Percentiles rank a stretch among this genome's conserved stretches.
Conservation (phyloP, 495 filamentous ascomycete genomes). For the Poronia punctata region DNA sequence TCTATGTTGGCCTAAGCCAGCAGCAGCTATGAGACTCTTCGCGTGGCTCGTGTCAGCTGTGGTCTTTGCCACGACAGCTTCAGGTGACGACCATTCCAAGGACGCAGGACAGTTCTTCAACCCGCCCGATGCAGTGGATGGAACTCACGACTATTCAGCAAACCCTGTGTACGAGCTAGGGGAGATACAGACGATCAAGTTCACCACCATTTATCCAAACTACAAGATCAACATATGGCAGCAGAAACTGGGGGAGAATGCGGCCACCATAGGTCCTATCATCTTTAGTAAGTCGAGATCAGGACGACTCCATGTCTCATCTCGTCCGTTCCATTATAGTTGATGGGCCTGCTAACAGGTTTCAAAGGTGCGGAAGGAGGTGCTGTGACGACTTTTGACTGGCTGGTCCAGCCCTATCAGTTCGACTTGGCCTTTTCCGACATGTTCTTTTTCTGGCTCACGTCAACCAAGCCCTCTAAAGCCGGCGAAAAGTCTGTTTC, state of each 20-base stretch:
- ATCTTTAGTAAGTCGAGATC: constrained; percentile 11
- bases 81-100: no score
- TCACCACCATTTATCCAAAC: constrained; percentile 13
- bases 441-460: constrained; percentile 28
- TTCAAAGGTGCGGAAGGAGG: constrained; percentile 3
- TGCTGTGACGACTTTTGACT: constrained; percentile 20
- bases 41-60: not conserved
- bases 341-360: not conserved
- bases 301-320: no score
- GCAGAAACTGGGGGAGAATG: constrained; percentile 1
- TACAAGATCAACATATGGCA: constrained; percentile 20
- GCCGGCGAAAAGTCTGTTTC: constrained; percentile 5
- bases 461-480: not conserved
- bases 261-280: constrained; percentile 12
- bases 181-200: constrained; percentile 13
- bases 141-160: constrained; percentile 7
- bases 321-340: not conserved
- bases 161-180: constrained; percentile 15
- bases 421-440: constrained; percentile 21
- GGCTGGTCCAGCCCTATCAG: constrained; percentile 24
- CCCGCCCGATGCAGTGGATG: constrained; percentile 4
- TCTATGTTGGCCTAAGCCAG: no score
- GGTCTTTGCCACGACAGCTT: no score
- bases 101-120: constrained; percentile 12
- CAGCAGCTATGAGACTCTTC: not conserved